These are phyloP conservation scores for Carex parvula DNA, from an alignment of 176 grass and related monocot genomes.

Conservation along the genomic window DNA sequence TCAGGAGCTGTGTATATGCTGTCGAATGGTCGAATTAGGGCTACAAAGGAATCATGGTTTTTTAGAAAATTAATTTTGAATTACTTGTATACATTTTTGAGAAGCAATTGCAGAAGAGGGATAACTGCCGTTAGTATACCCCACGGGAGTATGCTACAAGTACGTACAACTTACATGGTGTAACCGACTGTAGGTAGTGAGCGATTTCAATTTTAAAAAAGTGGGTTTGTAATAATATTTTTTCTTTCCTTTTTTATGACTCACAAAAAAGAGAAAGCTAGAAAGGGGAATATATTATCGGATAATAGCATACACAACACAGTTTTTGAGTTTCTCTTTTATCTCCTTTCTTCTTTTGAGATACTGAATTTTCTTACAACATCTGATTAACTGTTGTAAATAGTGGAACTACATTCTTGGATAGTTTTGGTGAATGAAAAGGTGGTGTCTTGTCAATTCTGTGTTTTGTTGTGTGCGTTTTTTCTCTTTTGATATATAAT, in stretches of 20 bases:
- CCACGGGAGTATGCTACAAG: constrained; percentile 71
- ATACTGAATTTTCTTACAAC: not conserved
- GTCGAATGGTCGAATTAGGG: constrained; percentile 67
- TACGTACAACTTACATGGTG: constrained; percentile 85
- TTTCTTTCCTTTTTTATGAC: not conserved
- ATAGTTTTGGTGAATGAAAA: not conserved
- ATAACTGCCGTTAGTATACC: constrained; percentile 68
- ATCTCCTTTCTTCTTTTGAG: not conserved
- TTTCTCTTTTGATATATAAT: not conserved
- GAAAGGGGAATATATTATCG: not conserved
- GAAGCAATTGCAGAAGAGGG: constrained; percentile 70
- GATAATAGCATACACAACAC: not conserved
- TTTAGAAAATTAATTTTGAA: constrained; percentile 95
- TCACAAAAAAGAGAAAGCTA: not conserved
- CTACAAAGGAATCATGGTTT: constrained; percentile 88
- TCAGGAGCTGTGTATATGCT: constrained; percentile 80
- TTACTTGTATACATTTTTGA: constrained; percentile 85
- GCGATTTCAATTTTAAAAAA: not conserved
- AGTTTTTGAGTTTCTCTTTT: not conserved
- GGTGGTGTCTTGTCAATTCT: not conserved
- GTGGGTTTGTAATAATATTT: constrained; percentile 11
- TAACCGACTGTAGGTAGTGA: constrained; percentile 22
- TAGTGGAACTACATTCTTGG: not conserved
- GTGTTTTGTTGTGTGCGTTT: not conserved
- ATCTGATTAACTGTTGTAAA: constrained; percentile 10